These are phyloP conservation scores for Annona cherimola DNA, from an alignment of 164 flowering plant species.

Conservation along the genomic window DNA sequence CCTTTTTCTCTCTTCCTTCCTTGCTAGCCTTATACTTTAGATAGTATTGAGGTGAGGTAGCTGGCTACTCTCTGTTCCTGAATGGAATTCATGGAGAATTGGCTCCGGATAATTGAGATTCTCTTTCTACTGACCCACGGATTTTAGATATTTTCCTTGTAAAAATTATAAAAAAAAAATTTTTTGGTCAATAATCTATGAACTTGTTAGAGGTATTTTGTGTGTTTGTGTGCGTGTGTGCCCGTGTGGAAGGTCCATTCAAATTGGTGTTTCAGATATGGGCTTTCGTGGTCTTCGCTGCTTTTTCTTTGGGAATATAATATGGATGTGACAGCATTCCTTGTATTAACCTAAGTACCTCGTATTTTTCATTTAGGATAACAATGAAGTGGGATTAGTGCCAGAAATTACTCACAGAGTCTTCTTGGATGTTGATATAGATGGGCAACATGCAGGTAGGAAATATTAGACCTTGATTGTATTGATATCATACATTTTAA, in stretches of 20 bases:
- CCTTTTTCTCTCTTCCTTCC: not conserved
- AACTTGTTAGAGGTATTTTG: not conserved
- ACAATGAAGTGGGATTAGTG: constrained; percentile 45
- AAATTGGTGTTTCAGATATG: not conserved
- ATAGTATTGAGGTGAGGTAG: not conserved
- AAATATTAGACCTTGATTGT: not conserved
- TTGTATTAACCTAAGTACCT: not conserved
- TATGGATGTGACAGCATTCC: not conserved
- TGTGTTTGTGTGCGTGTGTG: too few relatives aligned
- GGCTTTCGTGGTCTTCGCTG: not conserved
- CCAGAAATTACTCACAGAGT: constrained; percentile 89
- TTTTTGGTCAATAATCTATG: not conserved
- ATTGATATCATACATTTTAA: not conserved
- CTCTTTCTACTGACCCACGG: not conserved
- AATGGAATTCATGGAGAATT: not conserved
- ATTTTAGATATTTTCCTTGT: not conserved
- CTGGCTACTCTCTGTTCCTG: not conserved
- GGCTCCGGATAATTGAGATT: not conserved
- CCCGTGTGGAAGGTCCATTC: not conserved
- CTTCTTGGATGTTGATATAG: constrained; percentile 86
- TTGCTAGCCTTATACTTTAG: not conserved
- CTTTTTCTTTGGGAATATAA: not conserved
- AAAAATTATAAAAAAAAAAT: not conserved
- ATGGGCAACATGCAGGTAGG: constrained; percentile 72
- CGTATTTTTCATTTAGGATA: constrained; percentile 31